Conservation (phyloP, 345 rosid genomes). For the Euphorbia lathyris region DNA sequence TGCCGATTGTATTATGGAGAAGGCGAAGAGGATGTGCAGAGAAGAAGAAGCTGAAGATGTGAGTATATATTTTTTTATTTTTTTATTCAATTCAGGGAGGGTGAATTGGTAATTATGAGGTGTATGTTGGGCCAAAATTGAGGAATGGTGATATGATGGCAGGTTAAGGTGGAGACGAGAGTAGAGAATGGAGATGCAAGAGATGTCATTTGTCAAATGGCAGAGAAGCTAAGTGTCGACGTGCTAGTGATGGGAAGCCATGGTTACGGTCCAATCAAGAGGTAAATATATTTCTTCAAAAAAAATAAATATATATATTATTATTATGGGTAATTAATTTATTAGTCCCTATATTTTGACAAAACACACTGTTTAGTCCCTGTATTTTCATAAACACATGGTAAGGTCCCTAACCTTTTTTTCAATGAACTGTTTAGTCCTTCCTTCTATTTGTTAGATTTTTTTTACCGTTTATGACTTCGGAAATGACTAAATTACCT, state of each 20-base stretch:
- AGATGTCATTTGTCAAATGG: constrained; percentile 56
- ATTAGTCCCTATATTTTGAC: no score
- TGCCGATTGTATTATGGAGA: constrained; percentile 42
- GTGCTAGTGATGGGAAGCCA: constrained; percentile 63
- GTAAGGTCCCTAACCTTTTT: no score
- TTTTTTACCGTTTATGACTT: no score
- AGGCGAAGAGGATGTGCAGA: constrained; percentile 45
- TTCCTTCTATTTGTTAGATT: no score
- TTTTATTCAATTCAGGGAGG: background rate
- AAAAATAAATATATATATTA: no score
- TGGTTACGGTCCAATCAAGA: constrained; percentile 57
- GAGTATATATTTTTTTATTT: background rate
- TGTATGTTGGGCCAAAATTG: background rate
- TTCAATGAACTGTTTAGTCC: no score
- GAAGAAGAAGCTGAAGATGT: constrained; percentile 31
- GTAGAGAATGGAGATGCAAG: constrained; percentile 52
- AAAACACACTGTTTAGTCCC: no score
- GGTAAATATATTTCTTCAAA: constrained; percentile 32
- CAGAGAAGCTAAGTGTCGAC: constrained; percentile 41
- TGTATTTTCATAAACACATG: no score
- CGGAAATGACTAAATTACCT: no score
- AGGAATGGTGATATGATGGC: background rate
- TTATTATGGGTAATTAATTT: no score
- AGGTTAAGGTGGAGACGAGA: constrained; percentile 49
- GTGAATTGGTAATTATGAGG: background rate